A percentile compares a stretch with the other conserved stretches of the same genome.
Evolutionary conservation across 2,329 filamentous ascomycete genomes (phyloP).

Genomic region (Claviceps sorghi): DNA sequence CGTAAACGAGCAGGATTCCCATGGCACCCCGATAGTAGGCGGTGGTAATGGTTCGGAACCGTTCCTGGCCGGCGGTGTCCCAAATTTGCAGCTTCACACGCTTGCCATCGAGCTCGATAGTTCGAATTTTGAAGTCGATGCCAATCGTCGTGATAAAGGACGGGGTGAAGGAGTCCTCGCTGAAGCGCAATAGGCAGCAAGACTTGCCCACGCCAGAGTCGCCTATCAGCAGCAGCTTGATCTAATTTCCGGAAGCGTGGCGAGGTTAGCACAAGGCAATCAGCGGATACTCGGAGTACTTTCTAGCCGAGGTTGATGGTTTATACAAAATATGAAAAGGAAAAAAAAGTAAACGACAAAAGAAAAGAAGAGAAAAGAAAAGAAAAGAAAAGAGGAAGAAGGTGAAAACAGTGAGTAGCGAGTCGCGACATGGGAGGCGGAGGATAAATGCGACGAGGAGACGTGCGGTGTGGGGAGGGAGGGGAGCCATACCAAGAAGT

Average conservation of each 20-base stretch:
- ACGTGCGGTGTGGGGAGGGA: slow-evolving; percentile 4
- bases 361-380: background rate
- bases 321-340: background rate
- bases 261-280: slow-evolving; percentile 2
- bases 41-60: slow-evolving; percentile 96
- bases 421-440: background rate
- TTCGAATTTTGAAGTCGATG: slow-evolving; percentile 99
- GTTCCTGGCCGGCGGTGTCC: slow-evolving; percentile 96
- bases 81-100: slow-evolving; percentile 98
- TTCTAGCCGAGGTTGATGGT: background rate
- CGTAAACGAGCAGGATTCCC: slow-evolving; percentile 95
- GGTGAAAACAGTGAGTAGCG: background rate
- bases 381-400: background rate
- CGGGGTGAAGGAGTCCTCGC: slow-evolving; percentile 92
- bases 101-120: slow-evolving; percentile 97
- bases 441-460: background rate
- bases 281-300: background rate
- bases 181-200: slow-evolving; percentile 91
- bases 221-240: slow-evolving; percentile 92
- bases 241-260: slow-evolving; percentile 35
- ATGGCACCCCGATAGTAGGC: slow-evolving; percentile 97
- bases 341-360: background rate
- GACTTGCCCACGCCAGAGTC: slow-evolving; percentile 96
- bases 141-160: slow-evolving; percentile 98
- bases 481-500: slow-evolving; percentile 67